Conservation (phyloP, 257 asterid genomes). For the Ilex aquifolium region DNA sequence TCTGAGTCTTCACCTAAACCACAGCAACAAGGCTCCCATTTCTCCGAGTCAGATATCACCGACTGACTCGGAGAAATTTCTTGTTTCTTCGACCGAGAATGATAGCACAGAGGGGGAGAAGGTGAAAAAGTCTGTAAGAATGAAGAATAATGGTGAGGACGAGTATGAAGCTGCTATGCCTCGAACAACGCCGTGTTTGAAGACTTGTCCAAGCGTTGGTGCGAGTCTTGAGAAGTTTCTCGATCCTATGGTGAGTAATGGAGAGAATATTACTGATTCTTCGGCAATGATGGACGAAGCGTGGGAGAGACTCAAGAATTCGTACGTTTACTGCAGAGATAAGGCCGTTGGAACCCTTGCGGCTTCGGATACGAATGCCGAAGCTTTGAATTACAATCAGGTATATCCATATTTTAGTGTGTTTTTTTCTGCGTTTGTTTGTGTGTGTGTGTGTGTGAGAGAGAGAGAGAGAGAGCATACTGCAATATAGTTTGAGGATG, state of each 20-base stretch:
- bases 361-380: constrained; percentile 29
- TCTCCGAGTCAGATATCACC: background rate
- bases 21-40: background rate
- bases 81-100: background rate
- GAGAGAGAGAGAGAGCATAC: background rate
- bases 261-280: background rate
- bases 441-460: background rate
- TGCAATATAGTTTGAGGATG: too few relatives aligned
- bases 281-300: constrained; percentile 50
- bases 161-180: background rate
- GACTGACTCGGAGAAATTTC: background rate
- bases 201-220: background rate
- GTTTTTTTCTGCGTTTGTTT: background rate
- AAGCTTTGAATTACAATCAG: constrained; percentile 57
- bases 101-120: background rate
- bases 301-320: constrained; percentile 31
- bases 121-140: background rate
- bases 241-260: background rate
- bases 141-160: background rate
- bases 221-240: background rate
- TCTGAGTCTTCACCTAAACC: background rate
- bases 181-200: background rate
- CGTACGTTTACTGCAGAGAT: constrained; percentile 34
- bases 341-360: constrained; percentile 42
- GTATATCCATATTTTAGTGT: constrained; percentile 7